Evolutionary conservation across 148 eudicot genomes (phyloP).

Genomic region (Polygonum maritimum): DNA sequence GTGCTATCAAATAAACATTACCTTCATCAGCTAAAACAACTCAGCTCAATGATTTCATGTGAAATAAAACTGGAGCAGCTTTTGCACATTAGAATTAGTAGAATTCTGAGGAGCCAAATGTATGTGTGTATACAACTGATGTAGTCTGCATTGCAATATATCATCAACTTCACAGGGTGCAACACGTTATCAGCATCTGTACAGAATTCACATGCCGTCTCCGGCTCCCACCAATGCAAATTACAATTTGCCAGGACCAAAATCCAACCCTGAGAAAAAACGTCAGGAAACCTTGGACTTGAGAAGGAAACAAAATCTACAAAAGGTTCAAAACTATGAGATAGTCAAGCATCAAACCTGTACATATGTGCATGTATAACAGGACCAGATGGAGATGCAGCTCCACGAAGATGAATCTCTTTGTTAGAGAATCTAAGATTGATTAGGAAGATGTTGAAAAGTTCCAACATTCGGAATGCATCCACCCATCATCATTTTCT

Average conservation of each 20-base stretch:
- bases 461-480: slow-evolving; percentile 80
- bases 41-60: too few species aligned
- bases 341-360: background rate
- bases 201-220: slow-evolving; percentile 1
- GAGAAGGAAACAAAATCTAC: background rate
- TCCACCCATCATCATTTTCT: slow-evolving; percentile 92
- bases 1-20: too few species aligned
- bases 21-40: too few species aligned
- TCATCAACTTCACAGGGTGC: background rate
- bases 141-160: background rate
- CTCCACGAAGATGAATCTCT: background rate
- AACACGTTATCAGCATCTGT: background rate
- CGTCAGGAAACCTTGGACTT: background rate
- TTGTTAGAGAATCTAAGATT: slow-evolving; percentile 11
- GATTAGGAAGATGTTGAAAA: slow-evolving; percentile 87
- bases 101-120: background rate
- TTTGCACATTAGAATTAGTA: background rate
- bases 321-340: background rate
- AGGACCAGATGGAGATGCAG: background rate
- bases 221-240: background rate
- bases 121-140: background rate
- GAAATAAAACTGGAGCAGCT: background rate
- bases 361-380: background rate
- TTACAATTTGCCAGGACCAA: too few species aligned
- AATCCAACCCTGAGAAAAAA: background rate